Evolutionary conservation across 2,329 filamentous ascomycete genomes (phyloP).

Genomic region (Beauveria bassiana): DNA sequence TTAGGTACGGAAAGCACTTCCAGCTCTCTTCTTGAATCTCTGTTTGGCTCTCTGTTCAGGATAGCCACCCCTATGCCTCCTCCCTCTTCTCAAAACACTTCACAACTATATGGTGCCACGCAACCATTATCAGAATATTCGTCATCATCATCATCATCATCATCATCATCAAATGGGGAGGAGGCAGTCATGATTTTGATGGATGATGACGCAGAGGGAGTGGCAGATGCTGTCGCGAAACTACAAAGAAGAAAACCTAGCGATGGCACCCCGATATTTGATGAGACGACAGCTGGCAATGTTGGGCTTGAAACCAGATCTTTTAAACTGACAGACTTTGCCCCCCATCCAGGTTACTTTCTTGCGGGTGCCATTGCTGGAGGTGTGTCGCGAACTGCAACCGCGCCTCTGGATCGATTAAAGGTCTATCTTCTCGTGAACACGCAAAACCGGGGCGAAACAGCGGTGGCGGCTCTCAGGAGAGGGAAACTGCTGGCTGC

Average conservation of each 20-base stretch:
- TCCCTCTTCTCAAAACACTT: constrained; percentile 21
- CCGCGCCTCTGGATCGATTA: constrained; percentile 89
- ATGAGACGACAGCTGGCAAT: constrained; percentile 24
- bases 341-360: constrained; percentile 94
- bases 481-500: constrained; percentile 39
- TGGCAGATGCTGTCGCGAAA: constrained; percentile 3
- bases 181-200: constrained; percentile 17
- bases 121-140: neutral
- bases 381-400: constrained; percentile 89
- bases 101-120: constrained; percentile 14
- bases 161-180: neutral
- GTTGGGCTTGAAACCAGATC: constrained; percentile 22
- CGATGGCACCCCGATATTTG: constrained; percentile 16
- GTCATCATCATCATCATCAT: neutral
- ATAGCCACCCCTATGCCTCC: constrained; percentile 46
- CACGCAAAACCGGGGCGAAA: constrained; percentile 46
- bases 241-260: constrained; percentile 19
- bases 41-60: constrained; percentile 70
- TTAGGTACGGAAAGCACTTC: constrained; percentile 72
- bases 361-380: constrained; percentile 90
- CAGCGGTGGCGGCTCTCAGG: constrained; percentile 31
- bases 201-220: neutral
- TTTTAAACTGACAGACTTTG: constrained; percentile 53
- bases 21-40: constrained; percentile 55
- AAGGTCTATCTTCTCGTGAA: constrained; percentile 97